Evolutionary conservation across 1,284 basidiomycete species (phyloP).

Genomic region (Ustilago trichophora): DNA sequence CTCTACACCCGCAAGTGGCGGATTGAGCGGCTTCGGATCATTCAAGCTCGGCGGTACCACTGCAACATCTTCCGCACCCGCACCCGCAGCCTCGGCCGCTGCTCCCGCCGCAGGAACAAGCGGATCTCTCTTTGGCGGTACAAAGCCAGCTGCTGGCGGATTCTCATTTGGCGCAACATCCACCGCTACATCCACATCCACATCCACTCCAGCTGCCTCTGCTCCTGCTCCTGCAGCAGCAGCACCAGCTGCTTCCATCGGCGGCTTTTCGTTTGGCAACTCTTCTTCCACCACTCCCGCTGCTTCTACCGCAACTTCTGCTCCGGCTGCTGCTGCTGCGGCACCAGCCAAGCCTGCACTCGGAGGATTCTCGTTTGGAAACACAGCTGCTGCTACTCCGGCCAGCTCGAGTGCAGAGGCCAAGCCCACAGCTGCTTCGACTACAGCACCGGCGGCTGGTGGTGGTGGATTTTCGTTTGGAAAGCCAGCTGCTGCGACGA

Average conservation of each 20-base stretch:
- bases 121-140: conserved; percentile 29
- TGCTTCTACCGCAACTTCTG: conserved; percentile 15
- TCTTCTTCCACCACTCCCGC: conserved; percentile 22
- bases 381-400: conserved; percentile 25
- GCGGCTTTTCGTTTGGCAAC: conserved; percentile 27
- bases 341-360: conserved; percentile 45
- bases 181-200: conserved; percentile 9
- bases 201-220: conserved; percentile 36
- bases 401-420: conserved; percentile 53
- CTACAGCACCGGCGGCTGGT: no score
- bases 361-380: conserved; percentile 28
- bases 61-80: conserved; percentile 4
- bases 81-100: not conserved
- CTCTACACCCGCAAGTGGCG: conserved; percentile 7
- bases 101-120: conserved; percentile 19
- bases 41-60: conserved; percentile 33
- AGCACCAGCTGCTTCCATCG: conserved; percentile 6
- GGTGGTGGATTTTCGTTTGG: no score
- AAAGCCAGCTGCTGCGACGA: no score
- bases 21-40: conserved; percentile 29
- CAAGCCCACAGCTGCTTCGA: no score
- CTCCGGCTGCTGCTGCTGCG: conserved; percentile 29
- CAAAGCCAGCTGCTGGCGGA: conserved; percentile 49
- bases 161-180: conserved; percentile 54
- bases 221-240: conserved; percentile 4